A percentile compares a stretch with the other conserved stretches of the same genome.
Conservation (phyloP, 2,329 filamentous ascomycete genomes). For the Fusarium xyrophilum region DNA sequence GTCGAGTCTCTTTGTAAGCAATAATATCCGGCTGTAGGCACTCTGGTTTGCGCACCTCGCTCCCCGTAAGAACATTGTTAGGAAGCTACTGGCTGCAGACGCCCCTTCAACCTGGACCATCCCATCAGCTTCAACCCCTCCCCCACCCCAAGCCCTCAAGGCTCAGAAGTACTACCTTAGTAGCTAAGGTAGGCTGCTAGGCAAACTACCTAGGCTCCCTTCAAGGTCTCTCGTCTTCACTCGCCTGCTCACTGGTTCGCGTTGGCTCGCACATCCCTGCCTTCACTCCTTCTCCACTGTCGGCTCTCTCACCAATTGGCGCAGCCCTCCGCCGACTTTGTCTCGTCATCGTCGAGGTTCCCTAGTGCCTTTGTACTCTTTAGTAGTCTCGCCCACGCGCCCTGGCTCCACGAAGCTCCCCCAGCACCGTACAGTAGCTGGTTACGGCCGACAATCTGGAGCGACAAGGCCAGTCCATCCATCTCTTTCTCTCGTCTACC, state of each 20-base stretch:
- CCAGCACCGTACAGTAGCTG: constrained; percentile 31
- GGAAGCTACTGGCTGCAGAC: constrained; percentile 17
- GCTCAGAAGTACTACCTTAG: not conserved
- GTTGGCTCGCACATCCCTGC: constrained; percentile 36
- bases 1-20: constrained; percentile 24
- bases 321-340: constrained; percentile 35
- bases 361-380: constrained; percentile 38
- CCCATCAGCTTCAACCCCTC: constrained; percentile 29
- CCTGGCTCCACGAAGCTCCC: constrained; percentile 38
- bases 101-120: constrained; percentile 25
- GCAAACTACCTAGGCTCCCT: constrained; percentile 23
- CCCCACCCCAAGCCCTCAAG: constrained; percentile 10
- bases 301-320: constrained; percentile 39
- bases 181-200: no score
- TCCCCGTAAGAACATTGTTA: constrained; percentile 12
- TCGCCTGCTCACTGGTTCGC: constrained; percentile 28
- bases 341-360: constrained; percentile 42
- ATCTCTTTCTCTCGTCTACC: constrained; percentile 33
- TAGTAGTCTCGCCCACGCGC: constrained; percentile 38
- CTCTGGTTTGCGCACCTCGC: constrained; percentile 24
- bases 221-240: constrained; percentile 29
- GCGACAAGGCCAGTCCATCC: constrained; percentile 37
- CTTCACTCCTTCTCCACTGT: constrained; percentile 32
- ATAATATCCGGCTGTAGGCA: constrained; percentile 23
- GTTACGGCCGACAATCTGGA: constrained; percentile 30